phyloP scores from a whole-genome alignment of 371 early-diverging fungal genomes.

The Rhizomucor miehei region DNA sequence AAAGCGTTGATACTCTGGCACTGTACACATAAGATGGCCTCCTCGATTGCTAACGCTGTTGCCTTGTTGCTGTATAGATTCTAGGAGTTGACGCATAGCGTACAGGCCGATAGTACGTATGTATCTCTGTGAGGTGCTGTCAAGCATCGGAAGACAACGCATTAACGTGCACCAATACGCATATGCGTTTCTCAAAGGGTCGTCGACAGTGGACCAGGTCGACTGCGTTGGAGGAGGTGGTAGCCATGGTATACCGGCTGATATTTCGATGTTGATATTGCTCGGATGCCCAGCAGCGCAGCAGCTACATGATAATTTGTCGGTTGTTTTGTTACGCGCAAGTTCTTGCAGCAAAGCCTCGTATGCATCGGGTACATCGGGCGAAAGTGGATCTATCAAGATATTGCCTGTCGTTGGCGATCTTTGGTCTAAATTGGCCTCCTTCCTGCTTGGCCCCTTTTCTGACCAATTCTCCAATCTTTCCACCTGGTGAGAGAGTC shows the following conservation, averaged over 20 bases:
- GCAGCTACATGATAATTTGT: conserved; percentile 9
- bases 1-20: no score
- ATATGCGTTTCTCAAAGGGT: conserved; percentile 18
- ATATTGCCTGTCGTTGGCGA: conserved; percentile 1
- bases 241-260: conserved; percentile 14
- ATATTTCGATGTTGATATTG: conserved; percentile 8
- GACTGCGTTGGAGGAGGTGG: conserved; percentile 13
- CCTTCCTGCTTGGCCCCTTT: no score
- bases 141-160: conserved; percentile 34
- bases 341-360: conserved; percentile 21
- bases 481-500: conserved; percentile 23
- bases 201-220: background rate
- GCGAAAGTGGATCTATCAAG: conserved; percentile 30
- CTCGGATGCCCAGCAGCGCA: conserved; percentile 4
- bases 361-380: conserved; percentile 27
- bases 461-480: conserved; percentile 12
- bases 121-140: conserved; percentile 21
- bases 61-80: conserved; percentile 2
- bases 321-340: background rate
- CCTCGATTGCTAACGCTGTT: no score
- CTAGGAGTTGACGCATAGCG: conserved; percentile 37
- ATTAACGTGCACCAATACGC: conserved; percentile 40
- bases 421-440: background rate
- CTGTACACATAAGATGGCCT: no score
- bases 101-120: conserved; percentile 31